Evolutionary conservation across 1,284 basidiomycete genomes (phyloP).

Genomic region (Amylostereum areolatum): DNA sequence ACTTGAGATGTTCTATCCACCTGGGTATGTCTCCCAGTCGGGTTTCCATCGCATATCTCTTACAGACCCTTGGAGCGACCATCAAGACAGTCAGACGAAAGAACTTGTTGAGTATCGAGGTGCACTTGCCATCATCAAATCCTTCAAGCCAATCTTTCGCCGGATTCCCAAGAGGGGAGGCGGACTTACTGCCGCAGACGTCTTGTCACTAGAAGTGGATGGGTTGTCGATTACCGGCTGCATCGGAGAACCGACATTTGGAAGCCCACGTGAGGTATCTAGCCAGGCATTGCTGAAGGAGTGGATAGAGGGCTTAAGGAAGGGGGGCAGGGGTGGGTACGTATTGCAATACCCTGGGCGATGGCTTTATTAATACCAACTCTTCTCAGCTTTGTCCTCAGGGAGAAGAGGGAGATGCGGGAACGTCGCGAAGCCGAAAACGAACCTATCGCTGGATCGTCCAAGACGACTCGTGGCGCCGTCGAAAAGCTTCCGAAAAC

Average conservation of each 20-base stretch:
- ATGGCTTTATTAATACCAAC: no score
- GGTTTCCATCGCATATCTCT: not conserved
- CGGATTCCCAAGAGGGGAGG: constrained; percentile 4
- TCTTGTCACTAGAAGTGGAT: constrained; percentile 8
- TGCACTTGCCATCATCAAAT: constrained; percentile 4
- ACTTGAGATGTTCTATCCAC: not conserved
- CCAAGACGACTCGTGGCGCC: no score
- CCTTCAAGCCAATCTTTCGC: constrained; percentile 7
- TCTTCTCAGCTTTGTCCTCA: no score
- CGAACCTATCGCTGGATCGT: no score
- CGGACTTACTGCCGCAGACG: constrained; percentile 1
- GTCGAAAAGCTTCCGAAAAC: no score
- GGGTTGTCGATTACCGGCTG: not conserved
- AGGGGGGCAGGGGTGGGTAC: constrained; percentile 6
- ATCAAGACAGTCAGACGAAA: constrained; percentile 4
- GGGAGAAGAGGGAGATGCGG: no score
- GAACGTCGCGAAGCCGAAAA: no score
- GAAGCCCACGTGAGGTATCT: constrained; percentile 3
- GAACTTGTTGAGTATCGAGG: constrained; percentile 1
- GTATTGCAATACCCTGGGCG: no score
- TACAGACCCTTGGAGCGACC: not conserved
- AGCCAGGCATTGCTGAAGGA: constrained; percentile 2
- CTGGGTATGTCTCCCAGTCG: not conserved
- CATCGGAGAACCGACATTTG: constrained; percentile 7
- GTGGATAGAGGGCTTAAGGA: constrained; percentile 8